phyloP scores from a whole-genome alignment of 768 basidiomycete genomes.

The Termitomyces eurrhizus region DNA sequence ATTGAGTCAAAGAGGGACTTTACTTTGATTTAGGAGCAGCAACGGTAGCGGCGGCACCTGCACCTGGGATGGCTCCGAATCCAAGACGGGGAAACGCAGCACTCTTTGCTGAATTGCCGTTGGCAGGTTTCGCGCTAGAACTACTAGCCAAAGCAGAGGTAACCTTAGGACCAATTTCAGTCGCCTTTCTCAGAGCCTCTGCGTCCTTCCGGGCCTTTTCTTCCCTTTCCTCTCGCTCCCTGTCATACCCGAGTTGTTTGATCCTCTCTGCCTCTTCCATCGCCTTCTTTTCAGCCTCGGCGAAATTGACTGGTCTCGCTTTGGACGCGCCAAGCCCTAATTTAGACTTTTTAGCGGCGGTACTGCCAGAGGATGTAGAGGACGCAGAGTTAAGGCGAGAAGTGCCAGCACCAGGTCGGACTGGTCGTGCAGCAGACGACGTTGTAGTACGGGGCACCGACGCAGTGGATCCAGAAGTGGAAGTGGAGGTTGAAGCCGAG shows the following conservation, averaged over 20 bases:
- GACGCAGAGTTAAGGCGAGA: conserved; percentile 36
- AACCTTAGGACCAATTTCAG: conserved; percentile 34
- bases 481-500: conserved; percentile 30
- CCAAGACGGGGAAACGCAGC: conserved; percentile 70
- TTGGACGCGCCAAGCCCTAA: conserved; percentile 89
- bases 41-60: conserved; percentile 49
- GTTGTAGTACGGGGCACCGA: conserved; percentile 58
- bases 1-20: background rate
- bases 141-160: conserved; percentile 20
- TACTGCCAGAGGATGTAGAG: conserved; percentile 21
- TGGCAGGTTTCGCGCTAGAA: conserved; percentile 15
- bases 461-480: conserved; percentile 26
- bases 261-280: conserved; percentile 89
- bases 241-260: conserved; percentile 89
- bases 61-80: conserved; percentile 76
- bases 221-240: conserved; percentile 79
- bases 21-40: conserved; percentile 21
- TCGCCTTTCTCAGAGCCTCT: conserved; percentile 39
- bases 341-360: conserved; percentile 57
- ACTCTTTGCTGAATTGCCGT: conserved; percentile 20
- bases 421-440: conserved; percentile 54
- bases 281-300: conserved; percentile 88
- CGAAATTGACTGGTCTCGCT: conserved; percentile 86
- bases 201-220: conserved; percentile 65
- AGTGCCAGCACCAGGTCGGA: conserved; percentile 33